Conservation (phyloP, 345 rosid genomes). For the Garcia nutans region DNA sequence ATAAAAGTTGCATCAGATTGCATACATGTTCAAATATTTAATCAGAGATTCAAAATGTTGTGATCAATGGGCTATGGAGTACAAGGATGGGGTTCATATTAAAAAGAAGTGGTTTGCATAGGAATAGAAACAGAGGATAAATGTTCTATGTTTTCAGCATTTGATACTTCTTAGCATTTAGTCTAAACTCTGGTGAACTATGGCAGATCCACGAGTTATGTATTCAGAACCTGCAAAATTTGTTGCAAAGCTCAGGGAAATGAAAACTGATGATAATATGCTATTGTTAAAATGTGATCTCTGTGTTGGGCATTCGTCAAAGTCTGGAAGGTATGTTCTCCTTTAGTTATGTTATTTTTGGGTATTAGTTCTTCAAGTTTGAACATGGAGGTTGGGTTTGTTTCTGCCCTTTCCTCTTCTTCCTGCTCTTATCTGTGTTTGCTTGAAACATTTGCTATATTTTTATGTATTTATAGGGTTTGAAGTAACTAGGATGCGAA, state of each 20-base stretch:
- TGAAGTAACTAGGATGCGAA: neutral
- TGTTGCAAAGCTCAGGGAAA: constrained; percentile 86
- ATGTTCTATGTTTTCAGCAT: neutral
- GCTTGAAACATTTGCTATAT: neutral
- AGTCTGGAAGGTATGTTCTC: constrained; percentile 78
- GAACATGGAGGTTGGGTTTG: neutral
- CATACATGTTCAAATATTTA: neutral
- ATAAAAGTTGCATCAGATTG: too few relatives aligned
- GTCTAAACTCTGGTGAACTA: neutral
- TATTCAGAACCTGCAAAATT: constrained; percentile 92
- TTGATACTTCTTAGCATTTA: neutral
- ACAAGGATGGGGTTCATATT: neutral
- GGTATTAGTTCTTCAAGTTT: neutral
- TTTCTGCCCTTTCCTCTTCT: neutral
- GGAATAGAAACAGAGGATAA: neutral
- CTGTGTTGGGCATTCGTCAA: constrained; percentile 95
- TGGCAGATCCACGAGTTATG: constrained; percentile 82
- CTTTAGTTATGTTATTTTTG: neutral
- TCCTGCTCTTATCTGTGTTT: neutral
- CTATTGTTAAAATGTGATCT: constrained; percentile 85
- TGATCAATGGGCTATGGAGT: neutral
- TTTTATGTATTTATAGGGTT: neutral
- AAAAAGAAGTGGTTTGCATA: neutral
- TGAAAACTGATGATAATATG: constrained; percentile 70
- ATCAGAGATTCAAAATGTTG: neutral